phyloP scores from a whole-genome alignment of 148 eudicot genomes.

The Selenicereus undatus region DNA sequence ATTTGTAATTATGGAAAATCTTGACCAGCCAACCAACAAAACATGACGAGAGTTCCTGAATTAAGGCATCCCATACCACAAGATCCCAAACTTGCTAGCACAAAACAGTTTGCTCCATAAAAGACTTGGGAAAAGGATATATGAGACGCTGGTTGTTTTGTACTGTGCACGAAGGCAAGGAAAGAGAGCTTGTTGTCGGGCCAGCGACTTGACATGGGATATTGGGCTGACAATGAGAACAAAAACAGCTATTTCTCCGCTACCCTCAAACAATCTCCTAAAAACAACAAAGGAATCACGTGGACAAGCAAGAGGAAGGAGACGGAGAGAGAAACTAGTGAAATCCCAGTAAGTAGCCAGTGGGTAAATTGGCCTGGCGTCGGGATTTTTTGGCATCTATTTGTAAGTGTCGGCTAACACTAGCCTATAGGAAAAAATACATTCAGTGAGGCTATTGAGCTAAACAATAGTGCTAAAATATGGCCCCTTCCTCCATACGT shows the following conservation, averaged over 20 bases:
- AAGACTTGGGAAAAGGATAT: not conserved
- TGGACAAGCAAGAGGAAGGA: conserved; percentile 15
- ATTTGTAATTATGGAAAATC: not conserved
- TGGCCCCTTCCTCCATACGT: conserved; percentile 14
- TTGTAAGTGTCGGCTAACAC: conserved; percentile 13
- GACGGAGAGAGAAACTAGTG: not conserved
- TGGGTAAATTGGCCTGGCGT: conserved; percentile 12
- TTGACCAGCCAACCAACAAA: not conserved
- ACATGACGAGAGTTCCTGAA: not conserved
- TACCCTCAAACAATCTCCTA: not conserved
- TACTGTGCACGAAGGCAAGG: not conserved
- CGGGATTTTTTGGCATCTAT: conserved; percentile 8
- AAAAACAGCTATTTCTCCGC: conserved; percentile 7
- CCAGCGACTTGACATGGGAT: conserved; percentile 2
- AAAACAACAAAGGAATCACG: conserved; percentile 25
- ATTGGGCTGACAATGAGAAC: not conserved
- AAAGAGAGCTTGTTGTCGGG: conserved; percentile 12
- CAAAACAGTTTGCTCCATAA: conserved; percentile 18
- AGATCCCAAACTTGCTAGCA: conserved; percentile 6
- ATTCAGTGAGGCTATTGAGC: not conserved
- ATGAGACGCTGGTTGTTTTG: conserved; percentile 10
- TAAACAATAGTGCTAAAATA: conserved; percentile 8
- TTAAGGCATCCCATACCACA: not conserved
- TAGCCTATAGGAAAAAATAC: not conserved
- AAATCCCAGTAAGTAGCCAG: conserved; percentile 15